Conservation (phyloP, 2,329 filamentous ascomycete species). For the Cryphonectria radicalis region DNA sequence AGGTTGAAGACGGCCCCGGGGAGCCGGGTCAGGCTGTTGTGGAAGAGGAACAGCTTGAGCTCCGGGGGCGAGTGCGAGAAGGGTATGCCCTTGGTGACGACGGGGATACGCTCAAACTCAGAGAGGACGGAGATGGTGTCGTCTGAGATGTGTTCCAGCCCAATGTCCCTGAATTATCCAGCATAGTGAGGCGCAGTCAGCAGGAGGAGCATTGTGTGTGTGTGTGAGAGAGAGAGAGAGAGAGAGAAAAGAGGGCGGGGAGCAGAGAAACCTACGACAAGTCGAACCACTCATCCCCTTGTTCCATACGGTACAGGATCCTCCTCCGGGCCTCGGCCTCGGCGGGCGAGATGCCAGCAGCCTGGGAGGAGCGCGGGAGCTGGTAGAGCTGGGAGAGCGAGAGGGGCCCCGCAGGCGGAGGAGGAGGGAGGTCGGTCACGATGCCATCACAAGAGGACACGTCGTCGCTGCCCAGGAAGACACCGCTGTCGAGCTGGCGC, state of each 20-base stretch:
- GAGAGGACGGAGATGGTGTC: constrained; percentile 61
- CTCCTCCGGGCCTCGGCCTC: constrained; percentile 49
- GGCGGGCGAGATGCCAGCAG: neutral
- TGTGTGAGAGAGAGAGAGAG: no score
- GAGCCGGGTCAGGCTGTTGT: constrained; percentile 60
- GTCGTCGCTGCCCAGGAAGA: constrained; percentile 72
- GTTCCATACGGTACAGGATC: constrained; percentile 60
- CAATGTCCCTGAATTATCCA: constrained; percentile 43
- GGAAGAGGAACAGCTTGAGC: constrained; percentile 64
- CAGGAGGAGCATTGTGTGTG: neutral
- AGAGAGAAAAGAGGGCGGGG: neutral
- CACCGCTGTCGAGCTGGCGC: constrained; percentile 66
- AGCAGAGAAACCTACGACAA: constrained; percentile 53
- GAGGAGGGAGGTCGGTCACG: constrained; percentile 41
- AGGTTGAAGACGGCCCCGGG: constrained; percentile 67
- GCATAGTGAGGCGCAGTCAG: neutral
- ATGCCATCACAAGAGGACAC: constrained; percentile 49
- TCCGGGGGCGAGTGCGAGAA: constrained; percentile 63
- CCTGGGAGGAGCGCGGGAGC: constrained; percentile 16
- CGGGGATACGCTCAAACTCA: constrained; percentile 57
- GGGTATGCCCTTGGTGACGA: constrained; percentile 58
- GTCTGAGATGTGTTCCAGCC: constrained; percentile 58
- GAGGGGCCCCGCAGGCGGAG: constrained; percentile 7
- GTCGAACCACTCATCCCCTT: constrained; percentile 63
- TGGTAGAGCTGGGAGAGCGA: constrained; percentile 14